A percentile compares a stretch with the other conserved stretches of the same genome.
Conservation (phyloP, 495 filamentous ascomycete species). For the Letharia columbiana region DNA sequence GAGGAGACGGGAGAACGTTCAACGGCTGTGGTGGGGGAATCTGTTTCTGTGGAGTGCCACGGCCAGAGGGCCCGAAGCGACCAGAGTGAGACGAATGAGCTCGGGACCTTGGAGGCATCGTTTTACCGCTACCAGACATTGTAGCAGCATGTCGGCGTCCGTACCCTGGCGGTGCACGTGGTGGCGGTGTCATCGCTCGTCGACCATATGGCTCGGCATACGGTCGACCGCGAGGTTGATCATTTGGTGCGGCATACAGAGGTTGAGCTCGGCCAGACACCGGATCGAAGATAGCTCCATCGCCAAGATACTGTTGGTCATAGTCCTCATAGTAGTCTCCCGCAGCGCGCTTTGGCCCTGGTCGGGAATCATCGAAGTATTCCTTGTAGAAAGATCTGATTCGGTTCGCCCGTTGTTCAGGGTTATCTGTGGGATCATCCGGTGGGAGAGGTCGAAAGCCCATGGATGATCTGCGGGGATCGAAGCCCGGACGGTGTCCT, state of each 20-base stretch:
- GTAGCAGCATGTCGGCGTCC: slow-evolving; percentile 45
- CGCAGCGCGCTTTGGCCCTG: slow-evolving; percentile 38
- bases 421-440: slow-evolving; percentile 74
- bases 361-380: slow-evolving; percentile 86
- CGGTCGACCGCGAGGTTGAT: slow-evolving; percentile 29
- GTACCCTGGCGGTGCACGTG: slow-evolving; percentile 67
- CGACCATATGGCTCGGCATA: slow-evolving; percentile 77
- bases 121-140: slow-evolving; percentile 40
- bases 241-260: slow-evolving; percentile 18
- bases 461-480: slow-evolving; percentile 71
- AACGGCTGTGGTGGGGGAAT: slow-evolving; percentile 69
- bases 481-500: slow-evolving; percentile 45
- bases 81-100: slow-evolving; percentile 63
- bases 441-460: slow-evolving; percentile 89
- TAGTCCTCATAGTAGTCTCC: slow-evolving; percentile 62
- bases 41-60: slow-evolving; percentile 49
- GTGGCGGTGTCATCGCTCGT: slow-evolving; percentile 95
- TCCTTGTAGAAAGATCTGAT: slow-evolving; percentile 99
- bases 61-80: slow-evolving; percentile 37
- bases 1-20: slow-evolving; percentile 71
- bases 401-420: slow-evolving; percentile 88
- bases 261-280: slow-evolving; percentile 57
- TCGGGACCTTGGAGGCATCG: slow-evolving; percentile 45
- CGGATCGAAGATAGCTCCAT: slow-evolving; percentile 61
- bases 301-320: slow-evolving; percentile 52